Evolutionary conservation across 805 yeast genomes (phyloP), one percentile per base, ranked within the genome.

Genomic region (Helenozyma baotianmanensis): DNA sequence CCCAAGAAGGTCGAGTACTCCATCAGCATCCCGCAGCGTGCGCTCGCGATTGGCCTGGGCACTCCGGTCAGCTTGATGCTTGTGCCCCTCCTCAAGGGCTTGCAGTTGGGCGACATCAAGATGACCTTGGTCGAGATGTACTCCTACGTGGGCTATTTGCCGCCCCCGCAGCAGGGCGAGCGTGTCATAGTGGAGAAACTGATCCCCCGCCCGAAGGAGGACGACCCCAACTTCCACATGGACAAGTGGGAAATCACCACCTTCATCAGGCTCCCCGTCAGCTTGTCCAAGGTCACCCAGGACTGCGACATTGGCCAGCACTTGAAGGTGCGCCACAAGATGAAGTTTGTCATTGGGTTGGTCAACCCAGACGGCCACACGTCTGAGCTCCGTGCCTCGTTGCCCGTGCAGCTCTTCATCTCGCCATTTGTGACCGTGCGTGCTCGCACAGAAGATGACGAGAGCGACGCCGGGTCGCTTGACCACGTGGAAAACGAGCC

Each of bases 1-100:
- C 97, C 97, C 2, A 67, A 78, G 28, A 92, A 92, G 54, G 86
- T 90, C 21, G 97, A 90, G 51, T 90, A 90, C 56, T 74, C 87
- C 3, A 77, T 92, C 38, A 82, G 85, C 33, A 79, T 85, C 5
- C 97, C 97, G 0, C 70, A 86, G 16, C 81, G 85, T 50, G 95
- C 97, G 0, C 74, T 87, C 15, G 94, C 97, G 0, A 80, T 92
- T 26, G 98, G 98, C 2, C 79, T 95, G 0, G 62, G 76, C 0
- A 67, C 82, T 5, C 83, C 86, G 2, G 70, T 90, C 6, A 74
- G 78, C 44, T 68, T 90, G 46, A 66, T 76, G 42, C 53, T 90
- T 46, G 82, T 82, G 2, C 97, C 98, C 0, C 61, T 90, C 25
- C 57, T 77, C 27, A 90, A 92, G 56, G 96, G 95, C 0, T 64